Conservation (phyloP, 2,329 filamentous ascomycete species). For the Fusarium fracticaudum region DNA sequence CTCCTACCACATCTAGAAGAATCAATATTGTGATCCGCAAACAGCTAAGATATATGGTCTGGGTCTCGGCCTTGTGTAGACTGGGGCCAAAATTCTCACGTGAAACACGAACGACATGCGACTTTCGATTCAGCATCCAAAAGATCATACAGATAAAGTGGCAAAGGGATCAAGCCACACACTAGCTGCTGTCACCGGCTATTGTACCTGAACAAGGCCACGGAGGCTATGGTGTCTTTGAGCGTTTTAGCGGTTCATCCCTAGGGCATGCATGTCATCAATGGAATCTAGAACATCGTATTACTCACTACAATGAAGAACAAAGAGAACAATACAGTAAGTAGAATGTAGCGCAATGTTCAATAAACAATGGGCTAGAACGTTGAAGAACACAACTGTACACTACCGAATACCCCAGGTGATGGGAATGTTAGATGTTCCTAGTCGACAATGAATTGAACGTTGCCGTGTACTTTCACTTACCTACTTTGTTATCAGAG, state of each 20-base stretch:
- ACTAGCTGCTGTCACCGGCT: neutral
- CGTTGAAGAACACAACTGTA: neutral
- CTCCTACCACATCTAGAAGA: neutral
- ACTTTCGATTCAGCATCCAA: neutral
- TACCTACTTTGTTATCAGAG: neutral
- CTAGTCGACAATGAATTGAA: neutral
- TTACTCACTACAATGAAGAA: neutral
- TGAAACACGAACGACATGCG: neutral
- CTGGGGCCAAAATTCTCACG: neutral
- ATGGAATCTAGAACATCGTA: neutral
- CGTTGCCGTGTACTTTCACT: neutral
- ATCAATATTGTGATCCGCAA: conserved; percentile 14
- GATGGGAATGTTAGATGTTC: neutral
- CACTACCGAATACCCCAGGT: neutral
- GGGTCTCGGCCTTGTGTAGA: neutral
- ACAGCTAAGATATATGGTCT: neutral
- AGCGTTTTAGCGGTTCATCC: neutral
- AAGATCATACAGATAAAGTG: neutral
- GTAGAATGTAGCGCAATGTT: neutral
- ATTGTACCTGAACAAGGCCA: neutral
- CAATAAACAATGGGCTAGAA: neutral
- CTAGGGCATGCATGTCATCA: neutral
- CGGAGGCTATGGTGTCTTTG: neutral
- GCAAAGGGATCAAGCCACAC: neutral
- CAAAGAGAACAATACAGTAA: neutral